phyloP scores from a whole-genome alignment of 305 asterid species.

The Solanum hybrid region DNA sequence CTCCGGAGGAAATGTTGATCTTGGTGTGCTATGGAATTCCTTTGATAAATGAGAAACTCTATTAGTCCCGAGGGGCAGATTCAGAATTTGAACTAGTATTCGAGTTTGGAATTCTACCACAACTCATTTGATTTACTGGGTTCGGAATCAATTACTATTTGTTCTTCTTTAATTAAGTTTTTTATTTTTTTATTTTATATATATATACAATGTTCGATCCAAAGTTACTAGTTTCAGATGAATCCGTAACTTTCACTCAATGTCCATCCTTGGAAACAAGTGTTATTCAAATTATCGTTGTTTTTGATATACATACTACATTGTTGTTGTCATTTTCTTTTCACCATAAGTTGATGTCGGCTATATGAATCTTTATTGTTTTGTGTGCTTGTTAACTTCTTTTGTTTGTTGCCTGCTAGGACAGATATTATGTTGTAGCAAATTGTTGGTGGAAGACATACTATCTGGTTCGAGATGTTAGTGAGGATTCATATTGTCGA shows the following conservation, averaged over 20 bases:
- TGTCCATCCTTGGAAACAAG: background rate
- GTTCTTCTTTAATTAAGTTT: background rate
- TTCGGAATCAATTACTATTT: background rate
- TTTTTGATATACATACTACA: too few relatives aligned
- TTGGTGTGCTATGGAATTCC: conserved; percentile 69
- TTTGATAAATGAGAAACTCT: conserved; percentile 19
- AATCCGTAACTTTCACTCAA: too few relatives aligned
- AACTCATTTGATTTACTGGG: background rate
- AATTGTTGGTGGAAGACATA: too few relatives aligned
- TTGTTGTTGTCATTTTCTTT: too few relatives aligned
- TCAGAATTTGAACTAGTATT: background rate
- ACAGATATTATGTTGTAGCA: too few relatives aligned
- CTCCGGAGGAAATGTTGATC: conserved; percentile 87
- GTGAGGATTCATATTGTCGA: background rate
- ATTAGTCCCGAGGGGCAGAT: background rate
- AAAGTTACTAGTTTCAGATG: too few relatives aligned
- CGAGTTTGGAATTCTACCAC: background rate
- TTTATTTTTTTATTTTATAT: too few relatives aligned
- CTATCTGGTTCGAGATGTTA: too few relatives aligned
- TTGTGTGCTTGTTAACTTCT: background rate
- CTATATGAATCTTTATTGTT: too few relatives aligned
- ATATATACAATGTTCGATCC: background rate
- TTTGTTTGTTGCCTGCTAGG: background rate
- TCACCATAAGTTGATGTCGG: too few relatives aligned
- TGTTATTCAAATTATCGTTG: background rate